Evolutionary conservation across 306 rosid species (phyloP).

Genomic region (Pyrus betulifolia): DNA sequence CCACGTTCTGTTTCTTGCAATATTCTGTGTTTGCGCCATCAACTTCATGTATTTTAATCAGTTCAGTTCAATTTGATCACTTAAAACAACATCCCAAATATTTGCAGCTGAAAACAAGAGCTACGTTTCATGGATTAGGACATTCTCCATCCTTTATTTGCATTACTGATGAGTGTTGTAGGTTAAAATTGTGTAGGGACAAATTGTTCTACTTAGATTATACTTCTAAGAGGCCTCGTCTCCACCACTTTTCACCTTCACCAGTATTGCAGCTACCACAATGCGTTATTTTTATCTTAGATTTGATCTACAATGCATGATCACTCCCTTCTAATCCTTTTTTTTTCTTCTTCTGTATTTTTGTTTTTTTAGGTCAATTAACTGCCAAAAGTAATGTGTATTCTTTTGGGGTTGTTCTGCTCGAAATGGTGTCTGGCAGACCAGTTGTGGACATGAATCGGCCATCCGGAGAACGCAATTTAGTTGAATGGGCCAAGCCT

Average conservation of each 20-base stretch:
- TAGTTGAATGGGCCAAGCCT: conserved; percentile 89
- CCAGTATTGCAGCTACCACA: neutral
- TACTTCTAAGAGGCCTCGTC: too few species aligned
- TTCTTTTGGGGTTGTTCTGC: conserved; percentile 89
- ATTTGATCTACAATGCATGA: neutral
- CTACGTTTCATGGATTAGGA: neutral
- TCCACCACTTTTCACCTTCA: neutral
- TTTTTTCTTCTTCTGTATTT: neutral
- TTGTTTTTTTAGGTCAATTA: conserved; percentile 54
- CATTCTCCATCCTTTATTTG: neutral
- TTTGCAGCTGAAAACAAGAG: neutral
- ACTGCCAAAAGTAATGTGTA: conserved; percentile 77
- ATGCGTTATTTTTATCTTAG: neutral
- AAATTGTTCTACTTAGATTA: too few species aligned
- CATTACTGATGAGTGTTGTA: neutral
- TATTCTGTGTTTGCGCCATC: too few species aligned
- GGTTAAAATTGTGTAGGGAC: too few species aligned
- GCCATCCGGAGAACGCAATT: conserved; percentile 62
- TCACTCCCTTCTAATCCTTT: conserved; percentile 18
- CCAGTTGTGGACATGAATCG: conserved; percentile 80
- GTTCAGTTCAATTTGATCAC: neutral
- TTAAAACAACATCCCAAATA: neutral
- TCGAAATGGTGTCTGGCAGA: conserved; percentile 72
- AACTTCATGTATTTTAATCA: neutral
- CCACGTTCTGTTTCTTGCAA: too few species aligned